Base-by-base conservation (phyloP, 2,329 filamentous ascomycete species). In the Aspergillus ruber region DNA sequence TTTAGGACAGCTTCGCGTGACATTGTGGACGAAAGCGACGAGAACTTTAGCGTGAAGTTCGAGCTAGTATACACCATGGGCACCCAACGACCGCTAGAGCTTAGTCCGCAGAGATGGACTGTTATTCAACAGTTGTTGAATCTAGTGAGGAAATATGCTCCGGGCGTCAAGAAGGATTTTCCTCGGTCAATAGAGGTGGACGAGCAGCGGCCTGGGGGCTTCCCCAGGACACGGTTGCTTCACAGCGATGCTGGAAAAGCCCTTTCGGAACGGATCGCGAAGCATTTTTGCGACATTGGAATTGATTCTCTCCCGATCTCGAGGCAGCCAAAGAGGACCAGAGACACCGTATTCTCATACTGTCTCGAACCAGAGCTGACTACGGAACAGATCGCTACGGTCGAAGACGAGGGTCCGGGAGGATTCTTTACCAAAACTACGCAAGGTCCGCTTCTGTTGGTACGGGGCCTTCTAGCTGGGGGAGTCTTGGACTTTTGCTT, bases 1-100 rank as follows among this genome's bases (percentile, higher is more conserved):
- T 56, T 58, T 38, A 29, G 27, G 1, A 20, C 45, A 10, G 43
- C 29, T 3, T 50, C 74, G 0, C 67, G 80, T 0, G 81, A 84
- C 50, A 71, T 86, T 2, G 68, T 86, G 0, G 82, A 86, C 48
- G 82, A 86, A 60, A 82, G 78, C 35, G 83, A 86, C 42, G 81
- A 85, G 48, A 80, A 79, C 46, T 78, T 85, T 39, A 79, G 73
- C 39, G 71, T 76, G 3, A 79, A 77, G 42, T 83, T 82, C 35
- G 80, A 86, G 55, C 61, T 85, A 0, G 69, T 85, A 1, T 85
- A 86, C 48, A 83, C 81, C 0, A 76, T 84, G 54, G 83, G 82
- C 0, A 50, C 59, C 0, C 78, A 82, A 48, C 56, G 60, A 1
- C 53, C 74, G 0, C 67, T 83, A 0, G 77, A 84, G 4, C 66